phyloP scores from a whole-genome alignment of 805 yeast species.

The Candida maesae region DNA sequence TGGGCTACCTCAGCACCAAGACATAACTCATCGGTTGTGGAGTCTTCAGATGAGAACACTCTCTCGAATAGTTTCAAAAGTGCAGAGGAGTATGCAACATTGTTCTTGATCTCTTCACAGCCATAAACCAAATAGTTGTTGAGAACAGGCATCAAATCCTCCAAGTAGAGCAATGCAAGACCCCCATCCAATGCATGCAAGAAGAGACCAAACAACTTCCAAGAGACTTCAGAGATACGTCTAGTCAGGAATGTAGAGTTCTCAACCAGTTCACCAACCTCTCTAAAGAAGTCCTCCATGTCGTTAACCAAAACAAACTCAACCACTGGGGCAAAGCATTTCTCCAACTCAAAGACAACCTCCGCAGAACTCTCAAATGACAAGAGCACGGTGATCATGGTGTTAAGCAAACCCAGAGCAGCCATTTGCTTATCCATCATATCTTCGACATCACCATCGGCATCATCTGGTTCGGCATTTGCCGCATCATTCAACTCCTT shows the following conservation, averaged over 20 bases:
- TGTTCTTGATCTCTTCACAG: constrained; percentile 41
- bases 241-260: constrained; percentile 61
- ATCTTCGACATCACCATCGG: constrained; percentile 33
- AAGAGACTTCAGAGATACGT: constrained; percentile 62
- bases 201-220: constrained; percentile 63
- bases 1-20: constrained; percentile 62
- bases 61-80: constrained; percentile 47
- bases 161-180: constrained; percentile 62
- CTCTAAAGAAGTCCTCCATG: constrained; percentile 71
- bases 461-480: constrained; percentile 38
- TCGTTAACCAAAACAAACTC: constrained; percentile 61
- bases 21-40: constrained; percentile 53
- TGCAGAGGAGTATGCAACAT: constrained; percentile 44
- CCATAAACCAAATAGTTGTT: constrained; percentile 72
- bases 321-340: constrained; percentile 65
- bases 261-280: constrained; percentile 71
- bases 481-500: constrained; percentile 64
- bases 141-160: constrained; percentile 70
- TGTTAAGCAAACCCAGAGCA: constrained; percentile 75
- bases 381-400: constrained; percentile 75
- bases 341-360: constrained; percentile 60
- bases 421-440: constrained; percentile 73
- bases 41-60: constrained; percentile 40
- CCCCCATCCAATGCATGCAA: constrained; percentile 35
- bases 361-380: constrained; percentile 79